Evolutionary conservation across 2,329 filamentous ascomycete species (phyloP).

Genomic region (Saccharata proteae): DNA sequence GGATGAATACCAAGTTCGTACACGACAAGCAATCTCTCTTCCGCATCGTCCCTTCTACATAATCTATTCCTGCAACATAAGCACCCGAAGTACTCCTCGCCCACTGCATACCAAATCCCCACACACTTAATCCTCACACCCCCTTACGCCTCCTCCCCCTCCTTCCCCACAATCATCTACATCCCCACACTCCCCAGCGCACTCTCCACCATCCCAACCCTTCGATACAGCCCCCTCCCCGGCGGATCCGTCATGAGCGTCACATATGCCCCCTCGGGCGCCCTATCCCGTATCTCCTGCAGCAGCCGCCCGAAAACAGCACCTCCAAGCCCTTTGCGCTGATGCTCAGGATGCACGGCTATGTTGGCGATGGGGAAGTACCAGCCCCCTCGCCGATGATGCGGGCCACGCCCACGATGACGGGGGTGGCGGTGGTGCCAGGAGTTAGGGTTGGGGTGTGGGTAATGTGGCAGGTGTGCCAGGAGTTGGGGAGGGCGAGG

Average conservation of each 20-base stretch:
- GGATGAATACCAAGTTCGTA: too few relatives aligned
- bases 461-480: too few relatives aligned
- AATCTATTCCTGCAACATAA: too few relatives aligned
- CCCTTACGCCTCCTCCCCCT: neutral
- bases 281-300: conserved; percentile 23
- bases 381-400: conserved; percentile 38
- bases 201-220: conserved; percentile 30
- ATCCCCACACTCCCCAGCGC: conserved; percentile 22
- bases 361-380: conserved; percentile 38
- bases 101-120: too few relatives aligned
- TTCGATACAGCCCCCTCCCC: conserved; percentile 28
- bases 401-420: conserved; percentile 33
- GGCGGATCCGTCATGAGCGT: conserved; percentile 30
- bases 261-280: conserved; percentile 26
- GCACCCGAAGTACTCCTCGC: too few relatives aligned
- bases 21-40: too few relatives aligned
- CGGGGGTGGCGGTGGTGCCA: too few relatives aligned
- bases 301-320: conserved; percentile 29
- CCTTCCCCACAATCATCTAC: conserved; percentile 8
- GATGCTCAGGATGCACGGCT: conserved; percentile 32
- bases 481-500: too few relatives aligned
- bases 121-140: too few relatives aligned
- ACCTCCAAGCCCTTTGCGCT: conserved; percentile 32
- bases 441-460: too few relatives aligned
- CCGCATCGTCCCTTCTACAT: too few relatives aligned